Conservation (phyloP, 306 rosid species). For the Fragaria nilgerrensis region DNA sequence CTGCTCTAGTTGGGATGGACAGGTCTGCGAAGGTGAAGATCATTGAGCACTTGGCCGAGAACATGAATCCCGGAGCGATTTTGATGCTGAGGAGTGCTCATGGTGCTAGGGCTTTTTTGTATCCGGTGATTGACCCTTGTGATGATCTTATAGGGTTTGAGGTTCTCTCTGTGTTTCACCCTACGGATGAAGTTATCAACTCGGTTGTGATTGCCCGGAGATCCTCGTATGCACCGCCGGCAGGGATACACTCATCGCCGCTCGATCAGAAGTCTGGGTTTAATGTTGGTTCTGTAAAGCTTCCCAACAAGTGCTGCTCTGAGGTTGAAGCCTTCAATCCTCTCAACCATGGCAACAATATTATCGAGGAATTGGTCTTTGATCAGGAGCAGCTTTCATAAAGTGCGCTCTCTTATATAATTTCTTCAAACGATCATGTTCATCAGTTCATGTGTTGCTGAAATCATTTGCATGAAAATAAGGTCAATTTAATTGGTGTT, state of each 20-base stretch:
- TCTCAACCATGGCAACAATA: conserved; percentile 42
- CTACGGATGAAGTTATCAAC: conserved; percentile 74
- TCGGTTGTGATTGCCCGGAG: conserved; percentile 72
- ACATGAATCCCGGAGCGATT: conserved; percentile 70
- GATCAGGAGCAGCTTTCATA: conserved; percentile 42
- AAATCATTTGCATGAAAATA: conserved; percentile 10
- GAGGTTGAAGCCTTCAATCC: conserved; percentile 62
- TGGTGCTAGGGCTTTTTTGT: conserved; percentile 85
- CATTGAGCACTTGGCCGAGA: conserved; percentile 53
- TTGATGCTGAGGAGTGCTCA: conserved; percentile 85
- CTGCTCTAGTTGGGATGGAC: conserved; percentile 88
- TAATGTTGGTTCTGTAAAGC: conserved; percentile 5
- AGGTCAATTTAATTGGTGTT: conserved; percentile 10
- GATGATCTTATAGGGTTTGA: conserved; percentile 73
- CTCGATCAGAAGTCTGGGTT: conserved; percentile 31
- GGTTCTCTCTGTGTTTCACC: conserved; percentile 74
- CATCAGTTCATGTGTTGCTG: neutral
- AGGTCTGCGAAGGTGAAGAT: conserved; percentile 50
- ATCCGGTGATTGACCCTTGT: conserved; percentile 69
- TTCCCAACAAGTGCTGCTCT: conserved; percentile 55
- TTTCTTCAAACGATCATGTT: neutral
- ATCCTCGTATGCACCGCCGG: conserved; percentile 25
- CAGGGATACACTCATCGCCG: conserved; percentile 16
- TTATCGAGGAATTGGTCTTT: conserved; percentile 58
- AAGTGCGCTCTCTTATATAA: neutral